Evolutionary conservation across 495 filamentous ascomycete species (phyloP).

Genomic region (Hypoxylon fuscum): DNA sequence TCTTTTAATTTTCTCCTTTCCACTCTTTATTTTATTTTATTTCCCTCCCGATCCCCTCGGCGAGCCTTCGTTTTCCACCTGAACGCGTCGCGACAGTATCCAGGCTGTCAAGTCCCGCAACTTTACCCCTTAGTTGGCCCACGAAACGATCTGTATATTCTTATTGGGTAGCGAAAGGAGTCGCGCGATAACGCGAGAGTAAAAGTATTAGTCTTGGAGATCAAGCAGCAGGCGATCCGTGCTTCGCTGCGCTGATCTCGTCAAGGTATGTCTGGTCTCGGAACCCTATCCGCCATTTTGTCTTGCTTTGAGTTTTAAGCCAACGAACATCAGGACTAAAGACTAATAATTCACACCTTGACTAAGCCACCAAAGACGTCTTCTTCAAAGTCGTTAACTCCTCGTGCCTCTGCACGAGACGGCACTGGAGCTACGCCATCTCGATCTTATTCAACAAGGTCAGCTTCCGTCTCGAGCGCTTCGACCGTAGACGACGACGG

Average conservation of each 20-base stretch:
- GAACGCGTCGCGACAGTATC: constrained; percentile 52
- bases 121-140: constrained; percentile 37
- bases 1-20: constrained; percentile 39
- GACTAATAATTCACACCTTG: constrained; percentile 13
- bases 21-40: no score
- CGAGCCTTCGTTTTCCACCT: constrained; percentile 29
- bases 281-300: constrained; percentile 8
- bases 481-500: constrained; percentile 62
- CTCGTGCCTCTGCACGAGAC: constrained; percentile 63
- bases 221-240: constrained; percentile 62
- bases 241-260: constrained; percentile 65
- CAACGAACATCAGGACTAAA: constrained; percentile 17
- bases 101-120: constrained; percentile 27
- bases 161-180: constrained; percentile 31
- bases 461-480: constrained; percentile 59
- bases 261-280: constrained; percentile 49
- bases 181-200: constrained; percentile 37
- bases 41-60: constrained; percentile 17
- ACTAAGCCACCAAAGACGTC: constrained; percentile 56
- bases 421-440: constrained; percentile 47
- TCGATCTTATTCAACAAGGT: constrained; percentile 41
- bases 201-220: constrained; percentile 52
- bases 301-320: constrained; percentile 14
- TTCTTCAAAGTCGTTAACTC: constrained; percentile 57
- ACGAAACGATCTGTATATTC: constrained; percentile 24